phyloP scores from a whole-genome alignment of 1,284 basidiomycete species.

The Austroboletus novae-zelandiae region DNA sequence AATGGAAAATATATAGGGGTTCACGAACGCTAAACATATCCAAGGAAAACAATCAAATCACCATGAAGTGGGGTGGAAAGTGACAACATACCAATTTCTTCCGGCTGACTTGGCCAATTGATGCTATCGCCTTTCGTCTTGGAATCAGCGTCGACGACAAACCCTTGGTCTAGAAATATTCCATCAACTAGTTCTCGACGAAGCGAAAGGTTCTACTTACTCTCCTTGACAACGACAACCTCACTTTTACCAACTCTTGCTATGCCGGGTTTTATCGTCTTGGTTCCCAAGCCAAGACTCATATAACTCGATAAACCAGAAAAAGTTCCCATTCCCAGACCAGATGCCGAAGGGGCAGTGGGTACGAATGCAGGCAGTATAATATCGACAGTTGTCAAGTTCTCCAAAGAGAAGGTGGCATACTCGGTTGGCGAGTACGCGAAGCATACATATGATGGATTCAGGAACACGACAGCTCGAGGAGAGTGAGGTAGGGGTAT shows the following conservation, averaged over 20 bases:
- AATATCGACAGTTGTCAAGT: constrained; percentile 58
- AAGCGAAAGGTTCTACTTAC: constrained; percentile 45
- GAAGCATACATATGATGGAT: constrained; percentile 64
- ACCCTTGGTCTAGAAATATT: constrained; percentile 59
- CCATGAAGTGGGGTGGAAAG: background rate
- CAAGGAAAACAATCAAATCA: background rate
- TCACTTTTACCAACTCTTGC: constrained; percentile 65
- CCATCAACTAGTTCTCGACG: background rate
- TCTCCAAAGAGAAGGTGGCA: constrained; percentile 68
- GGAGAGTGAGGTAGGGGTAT: constrained; percentile 82
- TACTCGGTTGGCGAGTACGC: constrained; percentile 77
- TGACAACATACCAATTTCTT: constrained; percentile 64
- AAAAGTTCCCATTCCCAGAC: constrained; percentile 59
- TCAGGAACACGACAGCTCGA: constrained; percentile 67
- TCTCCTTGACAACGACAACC: constrained; percentile 76
- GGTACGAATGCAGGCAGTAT: constrained; percentile 41
- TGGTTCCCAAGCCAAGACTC: constrained; percentile 76
- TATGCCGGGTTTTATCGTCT: constrained; percentile 65
- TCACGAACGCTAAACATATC: constrained; percentile 58
- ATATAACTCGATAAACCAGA: constrained; percentile 84
- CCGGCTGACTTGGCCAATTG: constrained; percentile 79
- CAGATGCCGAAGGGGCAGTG: constrained; percentile 45
- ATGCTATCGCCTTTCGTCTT: constrained; percentile 61
- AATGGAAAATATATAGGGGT: constrained; percentile 83
- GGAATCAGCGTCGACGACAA: constrained; percentile 71